Base-by-base conservation (phyloP, 768 basidiomycete species). In the Lepiota brunneoincarnata region DNA sequence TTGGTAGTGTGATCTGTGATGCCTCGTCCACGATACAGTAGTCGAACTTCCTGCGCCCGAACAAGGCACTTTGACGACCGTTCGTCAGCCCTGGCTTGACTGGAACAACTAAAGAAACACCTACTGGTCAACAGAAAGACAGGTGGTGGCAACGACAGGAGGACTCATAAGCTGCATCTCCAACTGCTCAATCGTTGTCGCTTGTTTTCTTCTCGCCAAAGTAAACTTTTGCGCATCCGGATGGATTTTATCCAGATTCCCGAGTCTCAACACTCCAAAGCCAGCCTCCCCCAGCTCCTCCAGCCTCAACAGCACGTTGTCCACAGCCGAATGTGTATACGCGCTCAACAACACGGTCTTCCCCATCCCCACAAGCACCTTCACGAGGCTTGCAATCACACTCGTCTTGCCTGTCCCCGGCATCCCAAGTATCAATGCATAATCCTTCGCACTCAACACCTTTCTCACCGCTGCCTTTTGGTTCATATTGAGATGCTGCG, bases 1-100 rank as follows among this genome's bases (percentile, higher is more conserved):
- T 96, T 0, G 97, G 97, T 1, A 98, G 70, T 0, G 97, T 98
- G 58, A 98, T 94, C 65, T 98, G 96, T 0, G 97, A 98, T 0
- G 97, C 97, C 67, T 99, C 97, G 58, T 98, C 97, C 15, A 99
- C 88, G 52, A 99, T 97, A 71, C 96, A 98, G 63, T 92, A 94
- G 66, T 99, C 94, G 63, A 98, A 99, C 18, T 72, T 83, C 6
- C 96, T 80, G 9, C 89, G 82, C 43, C 80, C 78, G 69, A 99
- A 98, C 6, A 99, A 63, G 0, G 93, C 83, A 63, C 95, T 93
- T 48, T 58, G 58, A 38, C 55, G 12, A 21, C 6, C 20, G 37
- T 6, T 20, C 26, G 11, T 10, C 44, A 14, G 6, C 9, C 6
- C 7, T 15, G 26, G 1, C 40, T 12, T 49, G 11, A 52, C 18